A percentile compares a stretch with the other conserved stretches of the same genome.
Evolutionary conservation across 805 yeast species (phyloP).

Genomic region (Nakazawaea sp.): DNA sequence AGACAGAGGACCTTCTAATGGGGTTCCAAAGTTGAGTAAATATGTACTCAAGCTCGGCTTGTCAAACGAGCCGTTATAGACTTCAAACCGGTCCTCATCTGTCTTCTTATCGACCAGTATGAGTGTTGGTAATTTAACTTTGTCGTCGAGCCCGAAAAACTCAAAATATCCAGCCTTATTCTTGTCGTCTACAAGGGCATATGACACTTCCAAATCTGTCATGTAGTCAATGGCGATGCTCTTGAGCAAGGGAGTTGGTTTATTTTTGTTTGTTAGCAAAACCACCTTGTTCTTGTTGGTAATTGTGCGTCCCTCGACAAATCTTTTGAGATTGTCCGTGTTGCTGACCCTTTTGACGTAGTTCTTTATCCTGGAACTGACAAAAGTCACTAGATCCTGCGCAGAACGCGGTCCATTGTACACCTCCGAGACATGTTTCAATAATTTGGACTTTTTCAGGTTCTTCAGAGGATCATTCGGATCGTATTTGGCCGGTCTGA

Average conservation of each 20-base stretch:
- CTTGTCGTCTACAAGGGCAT: constrained; percentile 24
- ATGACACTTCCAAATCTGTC: constrained; percentile 41
- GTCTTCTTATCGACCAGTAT: constrained; percentile 16
- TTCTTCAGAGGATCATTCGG: constrained; percentile 13
- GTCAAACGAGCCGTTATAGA: constrained; percentile 23
- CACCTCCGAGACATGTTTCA: constrained; percentile 43
- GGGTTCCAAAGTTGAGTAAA: constrained; percentile 22
- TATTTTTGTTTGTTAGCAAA: constrained; percentile 43
- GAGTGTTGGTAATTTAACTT: constrained; percentile 17
- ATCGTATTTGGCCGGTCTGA: constrained; percentile 68
- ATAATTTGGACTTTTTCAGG: constrained; percentile 11
- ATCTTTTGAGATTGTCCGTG: constrained; percentile 24
- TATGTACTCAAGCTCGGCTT: constrained; percentile 26
- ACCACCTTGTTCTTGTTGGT: constrained; percentile 33
- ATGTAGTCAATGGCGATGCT: constrained; percentile 67
- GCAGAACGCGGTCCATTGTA: constrained; percentile 58
- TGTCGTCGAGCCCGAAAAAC: constrained; percentile 5
- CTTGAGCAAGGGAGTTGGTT: constrained; percentile 50
- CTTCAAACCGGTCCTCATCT: constrained; percentile 4
- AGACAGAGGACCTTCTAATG: constrained; percentile 28
- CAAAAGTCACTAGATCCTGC: constrained; percentile 45
- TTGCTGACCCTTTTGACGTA: constrained; percentile 48
- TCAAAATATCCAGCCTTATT: constrained; percentile 17
- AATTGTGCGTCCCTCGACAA: constrained; percentile 14
- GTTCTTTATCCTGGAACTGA: constrained; percentile 55